Base-by-base conservation (phyloP, 2,329 filamentous ascomycete species). In the Fusarium kyushuense region DNA sequence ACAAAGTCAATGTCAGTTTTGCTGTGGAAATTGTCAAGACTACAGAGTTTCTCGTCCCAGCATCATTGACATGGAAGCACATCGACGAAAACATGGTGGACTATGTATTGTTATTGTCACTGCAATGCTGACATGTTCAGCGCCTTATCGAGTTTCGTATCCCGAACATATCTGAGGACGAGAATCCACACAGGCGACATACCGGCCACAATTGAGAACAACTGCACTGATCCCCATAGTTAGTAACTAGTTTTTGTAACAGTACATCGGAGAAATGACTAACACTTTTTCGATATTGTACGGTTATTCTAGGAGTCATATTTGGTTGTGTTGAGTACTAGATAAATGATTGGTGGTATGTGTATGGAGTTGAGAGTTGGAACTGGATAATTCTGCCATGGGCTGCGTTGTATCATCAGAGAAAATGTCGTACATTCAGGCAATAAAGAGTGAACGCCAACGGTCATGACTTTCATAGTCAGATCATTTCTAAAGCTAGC, bases 201-300 rank as follows among this genome's bases (percentile, higher is more conserved):
- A 25, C 23, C 4, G 23, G 23, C 7, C 23, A 25, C 7, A 25
- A 23, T 4, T 52, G 43, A 13, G 27, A 23, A 32, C 63, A 63
- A 2, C 1, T 27, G 5, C 59, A 62, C 59, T 63, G 25, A 29
- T 19, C 3, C 17, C 2, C 35, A 36, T 1, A 14, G 29, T 13
- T 17, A 21, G 14, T 2, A 8, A 6, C 12, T 59, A 19, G 59
- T 38, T n/a, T 21, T n/a, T 9, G 6, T 4, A 29, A 3, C 38
- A 14, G n/a, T 9, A 16, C 8, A 21, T 5, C 3, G 12, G 17
- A 32, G 9, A 7, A 43, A 4, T 6, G 4, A 49, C 43, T 40
- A 33, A 62, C 57, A 25, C 56, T 61, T 49, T 40, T 62, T 45
- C 51, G 57, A 21, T 46, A 36, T 35, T 51, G 36, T 19, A 32